Evolutionary conservation across 306 rosid genomes (phyloP).

Genomic region (Lathyrus sativus): DNA sequence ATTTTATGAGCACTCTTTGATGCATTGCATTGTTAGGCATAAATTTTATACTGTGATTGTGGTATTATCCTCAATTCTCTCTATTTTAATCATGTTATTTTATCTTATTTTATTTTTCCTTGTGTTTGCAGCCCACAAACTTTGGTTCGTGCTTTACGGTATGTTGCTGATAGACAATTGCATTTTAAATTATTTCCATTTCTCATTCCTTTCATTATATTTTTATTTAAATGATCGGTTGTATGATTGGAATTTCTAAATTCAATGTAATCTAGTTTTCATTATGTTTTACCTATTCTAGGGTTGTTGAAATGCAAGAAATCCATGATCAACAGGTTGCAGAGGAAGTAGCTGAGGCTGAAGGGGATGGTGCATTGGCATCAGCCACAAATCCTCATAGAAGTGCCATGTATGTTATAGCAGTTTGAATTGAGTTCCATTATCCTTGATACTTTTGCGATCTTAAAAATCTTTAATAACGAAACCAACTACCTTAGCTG

Average conservation of each 20-base stretch:
- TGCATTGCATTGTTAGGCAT: constrained; percentile 26
- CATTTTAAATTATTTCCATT: constrained; percentile 16
- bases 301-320: constrained; percentile 99
- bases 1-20: constrained; percentile 23
- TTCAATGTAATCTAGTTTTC: constrained; percentile 35
- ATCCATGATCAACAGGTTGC: constrained; percentile 93
- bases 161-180: constrained; percentile 37
- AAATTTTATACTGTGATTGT: constrained; percentile 26
- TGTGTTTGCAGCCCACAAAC: constrained; percentile 84
- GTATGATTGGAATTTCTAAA: constrained; percentile 13
- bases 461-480: constrained; percentile 33
- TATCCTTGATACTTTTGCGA: constrained; percentile 24
- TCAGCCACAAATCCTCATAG: constrained; percentile 72
- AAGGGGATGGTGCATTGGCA: constrained; percentile 82
- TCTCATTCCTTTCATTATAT: constrained; percentile 19
- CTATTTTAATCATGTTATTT: constrained; percentile 10
- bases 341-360: constrained; percentile 98
- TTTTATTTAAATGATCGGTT: constrained; percentile 27
- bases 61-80: constrained; percentile 35
- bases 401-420: constrained; percentile 54
- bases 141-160: constrained; percentile 93
- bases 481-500: constrained; percentile 16
- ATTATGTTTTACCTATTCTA: constrained; percentile 34
- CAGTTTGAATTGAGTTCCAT: constrained; percentile 38
- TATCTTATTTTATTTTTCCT: constrained; percentile 11